Percentiles rank a stretch among this genome's conserved stretches.
Evolutionary conservation across 2,329 filamentous ascomycete genomes (phyloP).

Genomic region (Exophiala sideris): DNA sequence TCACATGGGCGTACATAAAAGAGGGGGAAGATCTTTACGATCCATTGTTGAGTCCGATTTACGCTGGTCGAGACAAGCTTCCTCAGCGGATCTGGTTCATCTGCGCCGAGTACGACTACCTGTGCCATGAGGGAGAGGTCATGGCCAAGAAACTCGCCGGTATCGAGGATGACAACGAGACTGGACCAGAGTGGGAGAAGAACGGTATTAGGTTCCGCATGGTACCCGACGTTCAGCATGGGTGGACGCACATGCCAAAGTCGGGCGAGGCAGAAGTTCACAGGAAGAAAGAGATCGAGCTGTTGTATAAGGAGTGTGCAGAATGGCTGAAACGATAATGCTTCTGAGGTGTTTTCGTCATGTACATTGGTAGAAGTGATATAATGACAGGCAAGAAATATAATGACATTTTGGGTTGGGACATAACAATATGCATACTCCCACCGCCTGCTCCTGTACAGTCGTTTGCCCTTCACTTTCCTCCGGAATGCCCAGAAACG

Average conservation of each 20-base stretch:
- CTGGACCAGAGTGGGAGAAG: slow-evolving; percentile 25
- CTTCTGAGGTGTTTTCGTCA: too few species aligned
- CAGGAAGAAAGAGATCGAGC: slow-evolving; percentile 7
- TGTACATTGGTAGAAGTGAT: too few species aligned
- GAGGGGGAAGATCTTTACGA: slow-evolving; percentile 36
- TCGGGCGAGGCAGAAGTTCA: slow-evolving; percentile 11
- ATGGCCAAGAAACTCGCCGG: slow-evolving; percentile 34
- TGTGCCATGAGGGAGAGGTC: slow-evolving; percentile 40
- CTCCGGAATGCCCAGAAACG: slow-evolving; percentile 13
- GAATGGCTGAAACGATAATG: slow-evolving; percentile 11
- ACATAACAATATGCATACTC: too few species aligned
- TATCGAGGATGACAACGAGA: slow-evolving; percentile 18
- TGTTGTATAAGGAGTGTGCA: slow-evolving; percentile 17
- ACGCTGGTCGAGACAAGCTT: slow-evolving; percentile 32
- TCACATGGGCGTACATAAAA: slow-evolving; percentile 44
- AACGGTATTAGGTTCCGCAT: slow-evolving; percentile 22
- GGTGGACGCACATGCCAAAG: slow-evolving; percentile 22
- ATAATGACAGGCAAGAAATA: not conserved
- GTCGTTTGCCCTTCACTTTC: not conserved
- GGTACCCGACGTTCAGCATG: slow-evolving; percentile 17
- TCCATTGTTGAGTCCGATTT: slow-evolving; percentile 43
- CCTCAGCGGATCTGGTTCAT: slow-evolving; percentile 46
- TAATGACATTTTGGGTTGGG: not conserved
- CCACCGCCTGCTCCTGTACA: not conserved
- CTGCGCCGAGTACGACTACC: slow-evolving; percentile 46